A percentile compares a stretch with the other conserved stretches of the same genome.
Conservation (phyloP, 2,329 filamentous ascomycete genomes). For the Beauveria medogensis region DNA sequence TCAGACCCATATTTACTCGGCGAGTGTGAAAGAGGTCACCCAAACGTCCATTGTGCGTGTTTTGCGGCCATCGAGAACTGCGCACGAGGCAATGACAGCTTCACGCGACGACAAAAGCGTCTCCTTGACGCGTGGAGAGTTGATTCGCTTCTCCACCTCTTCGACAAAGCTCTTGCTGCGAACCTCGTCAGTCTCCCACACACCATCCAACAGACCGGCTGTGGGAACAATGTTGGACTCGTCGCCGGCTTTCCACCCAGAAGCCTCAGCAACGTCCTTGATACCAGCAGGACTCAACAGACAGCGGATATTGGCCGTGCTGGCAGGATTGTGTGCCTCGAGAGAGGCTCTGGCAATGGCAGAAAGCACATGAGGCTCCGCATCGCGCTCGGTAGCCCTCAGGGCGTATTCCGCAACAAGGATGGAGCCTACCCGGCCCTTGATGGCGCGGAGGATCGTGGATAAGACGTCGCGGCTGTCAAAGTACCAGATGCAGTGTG, state of each 20-base stretch:
- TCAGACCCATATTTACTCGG: background rate
- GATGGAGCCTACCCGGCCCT: conserved; percentile 15
- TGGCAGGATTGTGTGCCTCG: conserved; percentile 31
- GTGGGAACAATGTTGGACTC: conserved; percentile 29
- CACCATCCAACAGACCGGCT: conserved; percentile 34
- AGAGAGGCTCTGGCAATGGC: conserved; percentile 35
- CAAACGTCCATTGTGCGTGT: conserved; percentile 37
- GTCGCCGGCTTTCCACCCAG: conserved; percentile 29
- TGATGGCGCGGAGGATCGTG: conserved; percentile 17
- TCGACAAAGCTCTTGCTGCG: conserved; percentile 23
- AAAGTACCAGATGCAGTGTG: conserved; percentile 49
- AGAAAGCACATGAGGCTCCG: conserved; percentile 43
- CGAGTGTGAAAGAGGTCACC: conserved; percentile 15
- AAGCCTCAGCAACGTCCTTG: conserved; percentile 23
- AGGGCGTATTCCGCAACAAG: conserved; percentile 23
- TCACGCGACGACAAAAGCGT: conserved; percentile 24
- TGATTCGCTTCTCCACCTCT: conserved; percentile 23
- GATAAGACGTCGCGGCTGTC: conserved; percentile 23
- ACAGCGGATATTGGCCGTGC: conserved; percentile 39
- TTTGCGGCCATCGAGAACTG: conserved; percentile 20
- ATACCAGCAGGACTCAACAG: conserved; percentile 35
- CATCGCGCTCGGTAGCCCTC: conserved; percentile 27
- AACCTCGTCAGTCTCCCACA: conserved; percentile 35
- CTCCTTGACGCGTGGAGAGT: conserved; percentile 20
- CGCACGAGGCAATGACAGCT: conserved; percentile 23